A percentile compares a stretch with the other conserved stretches of the same genome.
phyloP scores from a whole-genome alignment of 2,329 filamentous ascomycete genomes.

The Lizonia empirigonia region DNA sequence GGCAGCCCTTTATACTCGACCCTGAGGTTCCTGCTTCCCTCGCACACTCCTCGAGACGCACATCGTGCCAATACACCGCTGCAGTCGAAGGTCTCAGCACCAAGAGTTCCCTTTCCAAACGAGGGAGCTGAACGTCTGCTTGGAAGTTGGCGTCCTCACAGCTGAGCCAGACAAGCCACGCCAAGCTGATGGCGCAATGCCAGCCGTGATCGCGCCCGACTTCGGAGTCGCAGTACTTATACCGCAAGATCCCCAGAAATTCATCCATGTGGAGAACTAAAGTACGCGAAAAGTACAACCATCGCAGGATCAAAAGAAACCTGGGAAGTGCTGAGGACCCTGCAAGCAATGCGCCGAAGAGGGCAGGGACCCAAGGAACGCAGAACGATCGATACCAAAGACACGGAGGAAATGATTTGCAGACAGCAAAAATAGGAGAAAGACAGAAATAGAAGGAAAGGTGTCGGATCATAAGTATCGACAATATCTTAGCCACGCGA shows the following conservation, averaged over 20 bases:
- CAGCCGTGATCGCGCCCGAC: conserved; percentile 16
- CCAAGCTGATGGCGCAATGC: conserved; percentile 18
- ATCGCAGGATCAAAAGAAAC: too few relatives aligned
- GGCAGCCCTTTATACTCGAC: too few relatives aligned
- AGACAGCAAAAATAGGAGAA: background rate
- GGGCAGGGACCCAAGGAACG: background rate
- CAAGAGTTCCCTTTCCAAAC: conserved; percentile 10
- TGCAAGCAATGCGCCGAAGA: background rate
- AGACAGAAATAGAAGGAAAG: conserved; percentile 8
- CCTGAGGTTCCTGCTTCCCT: too few relatives aligned
- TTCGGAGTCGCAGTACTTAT: conserved; percentile 16
- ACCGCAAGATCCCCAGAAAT: conserved; percentile 3
- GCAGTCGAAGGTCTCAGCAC: background rate
- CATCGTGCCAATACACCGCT: background rate
- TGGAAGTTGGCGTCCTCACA: conserved; percentile 8
- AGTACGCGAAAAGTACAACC: background rate
- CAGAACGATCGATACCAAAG: background rate
- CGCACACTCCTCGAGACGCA: background rate
- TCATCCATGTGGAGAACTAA: too few relatives aligned
- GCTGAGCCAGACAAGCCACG: conserved; percentile 16
- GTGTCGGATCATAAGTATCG: too few relatives aligned
- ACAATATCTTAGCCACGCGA: too few relatives aligned
- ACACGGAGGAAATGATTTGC: background rate
- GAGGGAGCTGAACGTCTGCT: background rate
- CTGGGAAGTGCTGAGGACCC: background rate